Base-by-base conservation (phyloP, 2,329 filamentous ascomycete genomes). In the Aureobasidium pullulans region DNA sequence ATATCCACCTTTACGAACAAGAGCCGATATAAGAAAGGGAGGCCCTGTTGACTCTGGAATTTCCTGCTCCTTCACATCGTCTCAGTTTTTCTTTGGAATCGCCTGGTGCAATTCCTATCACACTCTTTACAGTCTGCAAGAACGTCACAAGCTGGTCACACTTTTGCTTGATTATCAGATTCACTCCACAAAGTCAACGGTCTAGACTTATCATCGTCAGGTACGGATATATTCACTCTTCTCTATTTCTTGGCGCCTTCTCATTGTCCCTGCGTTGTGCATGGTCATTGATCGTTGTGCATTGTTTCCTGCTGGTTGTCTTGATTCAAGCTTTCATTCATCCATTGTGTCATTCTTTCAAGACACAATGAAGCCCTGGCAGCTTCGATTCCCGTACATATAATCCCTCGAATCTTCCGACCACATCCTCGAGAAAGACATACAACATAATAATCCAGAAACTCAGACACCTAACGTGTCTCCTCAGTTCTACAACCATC, bases 391-490 rank as follows among this genome's bases (percentile, higher is more conserved):
- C 42, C 44, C 23, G 19, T 31, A 10, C 40, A 16, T 46, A 47
- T 47, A 23, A 19, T 31, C 15, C 53, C 34, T 57, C 53, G 42
- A 56, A 39, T 6, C 6, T 56, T 56, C 29, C 29, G n/a, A 7
- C 11, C 29, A 1, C 2, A 23, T 32, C 13, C 29, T 11, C 10
- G 40, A 44, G 39, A 54, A 39, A 56, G 19, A 11, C 40, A 44
- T 29, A 44, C 19, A 44, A n/a, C n/a, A n/a, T n/a, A n/a, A n/a
- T n/a, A n/a, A n/a, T n/a, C n/a, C n/a, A n/a, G n/a, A n/a, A n/a
- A n/a, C n/a, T n/a, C n/a, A 47, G 43, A 57, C 43, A 57, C 15
- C 43, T 57, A 32, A 57, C 53, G n/a, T n/a, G n/a, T n/a, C 54
- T 49, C 1, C 8, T 19, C 28, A 58, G 54, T 42, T 58, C 54